Evolutionary conservation across 805 yeast species (phyloP), one percentile per base, ranked within the genome.

Genomic region (Candida sphagnicola): DNA sequence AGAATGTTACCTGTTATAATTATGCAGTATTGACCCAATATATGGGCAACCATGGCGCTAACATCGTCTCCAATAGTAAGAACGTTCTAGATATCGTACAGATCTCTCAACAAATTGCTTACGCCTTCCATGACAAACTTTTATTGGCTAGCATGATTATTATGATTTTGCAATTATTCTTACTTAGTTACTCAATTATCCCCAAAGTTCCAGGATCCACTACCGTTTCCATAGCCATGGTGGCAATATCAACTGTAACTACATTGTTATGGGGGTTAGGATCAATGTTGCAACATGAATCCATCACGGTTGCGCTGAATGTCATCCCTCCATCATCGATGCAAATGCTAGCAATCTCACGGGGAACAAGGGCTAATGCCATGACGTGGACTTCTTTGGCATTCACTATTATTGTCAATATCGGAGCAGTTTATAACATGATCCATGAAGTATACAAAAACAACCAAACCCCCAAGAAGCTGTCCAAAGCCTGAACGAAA

Each of bases 311-410:
- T 2, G 68, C 75, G 4, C 48, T 52, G 5, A 47, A 53, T n/a
- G 50, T 80, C 23, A 66, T 77, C 0, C 69, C 71, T 2, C 56
- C 64, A 1, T 68, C 82, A 10, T 75, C 82, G 14, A 66, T 79
- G 73, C 60, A 66, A 0, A 65, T 75, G 10, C 53, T 81, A 0
- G 40, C 52, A 10, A 76, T 73, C 1, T 46, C 53, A 13, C 53
- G 53, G 8, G 87, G 87, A 3, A 48, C 41, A 1, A 67, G 79
- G 43, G 82, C 85, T 0, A 68, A 70, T 18, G 70, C 77, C 0
- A 69, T 82, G 73, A 64, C 80, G 0, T 82, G 88, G 88, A 61
- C 73, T 5, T 68, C 78, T 2, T 80, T 82, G 52, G 48, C 75
- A 1, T 74, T 80, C 45, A 43, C 72, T 21, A 32, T 69, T 4